Conservation (phyloP, 2,329 filamentous ascomycete genomes). For the Sclerotinia sclerotiorum region DNA sequence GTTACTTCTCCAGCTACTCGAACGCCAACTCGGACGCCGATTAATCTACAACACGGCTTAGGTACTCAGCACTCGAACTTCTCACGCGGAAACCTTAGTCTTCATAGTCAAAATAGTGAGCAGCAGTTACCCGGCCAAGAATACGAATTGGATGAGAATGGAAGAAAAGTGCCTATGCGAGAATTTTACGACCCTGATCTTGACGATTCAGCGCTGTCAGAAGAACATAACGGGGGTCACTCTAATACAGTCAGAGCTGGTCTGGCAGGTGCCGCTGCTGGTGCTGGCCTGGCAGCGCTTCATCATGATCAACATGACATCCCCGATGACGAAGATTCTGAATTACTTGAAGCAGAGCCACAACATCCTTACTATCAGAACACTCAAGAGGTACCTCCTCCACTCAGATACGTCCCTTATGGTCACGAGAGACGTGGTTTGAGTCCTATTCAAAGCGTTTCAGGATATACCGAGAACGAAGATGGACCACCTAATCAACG, state of each 20-base stretch:
- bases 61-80: slow-evolving; percentile 61
- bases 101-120: slow-evolving; percentile 47
- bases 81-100: slow-evolving; percentile 49
- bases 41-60: slow-evolving; percentile 56
- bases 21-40: slow-evolving; percentile 61
- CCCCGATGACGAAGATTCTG: slow-evolving; percentile 36
- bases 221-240: slow-evolving; percentile 39
- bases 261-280: slow-evolving; percentile 38
- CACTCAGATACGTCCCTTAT: slow-evolving; percentile 66
- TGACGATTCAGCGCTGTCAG: slow-evolving; percentile 34
- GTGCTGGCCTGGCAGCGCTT: slow-evolving; percentile 43
- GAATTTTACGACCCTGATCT: slow-evolving; percentile 30
- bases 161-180: slow-evolving; percentile 39
- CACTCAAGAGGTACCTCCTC: slow-evolving; percentile 61
- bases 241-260: slow-evolving; percentile 34
- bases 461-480: slow-evolving; percentile 74
- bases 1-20: slow-evolving; percentile 60
- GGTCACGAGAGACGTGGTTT: slow-evolving; percentile 68
- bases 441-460: slow-evolving; percentile 90
- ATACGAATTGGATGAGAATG: slow-evolving; percentile 41
- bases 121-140: slow-evolving; percentile 44
- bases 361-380: slow-evolving; percentile 38
- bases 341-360: slow-evolving; percentile 24
- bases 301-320: slow-evolving; percentile 35
- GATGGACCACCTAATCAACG: slow-evolving; percentile 51